These are phyloP conservation scores for Heliamphora exappendiculata DNA, from an alignment of 148 eudicot species.

Conservation along the genomic window DNA sequence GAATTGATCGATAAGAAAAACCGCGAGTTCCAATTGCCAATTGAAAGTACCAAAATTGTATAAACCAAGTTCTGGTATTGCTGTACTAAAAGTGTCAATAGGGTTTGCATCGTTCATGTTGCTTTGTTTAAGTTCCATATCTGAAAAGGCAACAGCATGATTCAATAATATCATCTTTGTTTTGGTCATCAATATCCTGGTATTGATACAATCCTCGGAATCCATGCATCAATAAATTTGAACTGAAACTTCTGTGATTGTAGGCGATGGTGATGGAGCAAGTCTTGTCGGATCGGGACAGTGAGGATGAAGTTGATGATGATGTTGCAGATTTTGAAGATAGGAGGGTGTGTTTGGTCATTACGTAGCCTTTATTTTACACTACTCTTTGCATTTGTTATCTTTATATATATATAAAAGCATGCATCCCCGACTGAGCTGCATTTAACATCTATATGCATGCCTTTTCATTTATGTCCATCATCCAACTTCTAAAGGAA, in stretches of 20 bases:
- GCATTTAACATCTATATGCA: neutral
- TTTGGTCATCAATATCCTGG: neutral
- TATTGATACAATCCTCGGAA: neutral
- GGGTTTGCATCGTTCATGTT: neutral
- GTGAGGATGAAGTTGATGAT: slow-evolving; percentile 99
- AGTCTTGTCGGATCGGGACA: slow-evolving; percentile 84
- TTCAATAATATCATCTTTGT: neutral
- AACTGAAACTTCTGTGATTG: slow-evolving; percentile 16
- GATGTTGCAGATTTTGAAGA: slow-evolving; percentile 98
- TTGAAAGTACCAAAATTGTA: neutral
- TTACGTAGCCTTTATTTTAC: neutral
- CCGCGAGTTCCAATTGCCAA: neutral
- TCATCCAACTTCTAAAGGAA: neutral
- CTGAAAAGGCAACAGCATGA: neutral
- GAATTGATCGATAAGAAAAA: neutral
- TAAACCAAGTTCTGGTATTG: neutral
- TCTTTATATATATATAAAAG: neutral
- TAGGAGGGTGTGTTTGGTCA: slow-evolving; percentile 57
- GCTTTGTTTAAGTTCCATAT: neutral
- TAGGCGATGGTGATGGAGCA: slow-evolving; percentile 90
- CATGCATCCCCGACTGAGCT: neutral
- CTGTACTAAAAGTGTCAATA: neutral
- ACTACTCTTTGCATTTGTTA: neutral
- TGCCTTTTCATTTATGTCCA: neutral
- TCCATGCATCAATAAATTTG: neutral